Evolutionary conservation across 176 grass and related monocot species (phyloP).

Genomic region (Calamus simplicifolius): DNA sequence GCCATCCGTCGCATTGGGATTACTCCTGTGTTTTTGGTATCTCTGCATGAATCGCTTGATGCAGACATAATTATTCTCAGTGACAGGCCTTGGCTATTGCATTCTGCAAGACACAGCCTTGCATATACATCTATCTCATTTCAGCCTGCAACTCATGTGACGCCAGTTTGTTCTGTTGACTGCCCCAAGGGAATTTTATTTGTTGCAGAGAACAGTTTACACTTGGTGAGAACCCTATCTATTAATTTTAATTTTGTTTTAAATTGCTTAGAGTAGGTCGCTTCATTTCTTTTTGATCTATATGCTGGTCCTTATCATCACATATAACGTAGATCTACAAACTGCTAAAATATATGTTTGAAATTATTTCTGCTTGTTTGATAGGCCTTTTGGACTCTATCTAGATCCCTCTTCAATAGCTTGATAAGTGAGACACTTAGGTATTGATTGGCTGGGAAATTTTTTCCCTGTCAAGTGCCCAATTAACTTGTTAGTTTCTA

Average conservation of each 20-base stretch:
- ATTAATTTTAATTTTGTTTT: neutral
- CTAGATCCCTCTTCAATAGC: no score
- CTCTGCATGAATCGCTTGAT: conserved; percentile 63
- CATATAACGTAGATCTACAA: no score
- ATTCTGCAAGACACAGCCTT: conserved; percentile 77
- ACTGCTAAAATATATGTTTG: no score
- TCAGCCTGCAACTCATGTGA: conserved; percentile 90
- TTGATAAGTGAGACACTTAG: no score
- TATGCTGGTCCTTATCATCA: no score
- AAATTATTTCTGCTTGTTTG: no score
- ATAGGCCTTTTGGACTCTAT: no score
- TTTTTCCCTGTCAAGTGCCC: no score
- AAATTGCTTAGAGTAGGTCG: no score
- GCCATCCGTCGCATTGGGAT: conserved; percentile 87
- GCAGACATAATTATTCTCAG: conserved; percentile 82
- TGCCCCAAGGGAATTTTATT: conserved; percentile 88
- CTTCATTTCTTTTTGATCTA: no score
- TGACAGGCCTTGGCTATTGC: conserved; percentile 90
- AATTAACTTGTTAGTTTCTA: no score
- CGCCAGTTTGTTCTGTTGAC: conserved; percentile 68
- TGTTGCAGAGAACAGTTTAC: conserved; percentile 90
- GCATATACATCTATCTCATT: conserved; percentile 95
- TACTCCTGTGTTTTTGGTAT: conserved; percentile 68
- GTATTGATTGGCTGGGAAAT: no score
- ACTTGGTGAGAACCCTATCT: conserved; percentile 52